Evolutionary conservation across 257 asterid species (phyloP), one percentile per base, ranked within the genome.

Genomic region (Henckelia pumila): DNA sequence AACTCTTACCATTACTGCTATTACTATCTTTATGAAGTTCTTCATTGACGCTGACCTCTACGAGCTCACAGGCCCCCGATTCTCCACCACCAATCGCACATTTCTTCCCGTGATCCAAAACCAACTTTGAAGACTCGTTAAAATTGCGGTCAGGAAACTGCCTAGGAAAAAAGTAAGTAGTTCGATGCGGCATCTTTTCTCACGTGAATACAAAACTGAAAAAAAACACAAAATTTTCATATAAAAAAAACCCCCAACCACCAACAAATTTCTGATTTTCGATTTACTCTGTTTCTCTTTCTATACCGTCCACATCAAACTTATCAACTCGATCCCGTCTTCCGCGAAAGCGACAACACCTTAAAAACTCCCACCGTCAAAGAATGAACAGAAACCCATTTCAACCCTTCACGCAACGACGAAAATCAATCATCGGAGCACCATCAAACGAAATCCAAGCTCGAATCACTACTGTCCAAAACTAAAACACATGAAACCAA

Each of bases 101-200:
- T 67, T 84, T 84, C 78, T 82, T 86, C 95, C 83, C 97, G 94
- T 89, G 95, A 88, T 80, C 85, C 9, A n/a, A 69, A 16, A 67
- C 77, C 76, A 75, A 83, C 80, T 81, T 82, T 1, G 85, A 75
- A 65, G 87, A 72, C 14, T 78, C 67, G 59, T 35, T 82, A 75
- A 77, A 77, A 26, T 65, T 79, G 66, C 78, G 85, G 81, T 88
- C 96, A 50, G 95, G 91, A 81, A 88, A 88, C 68, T 93, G 92
- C 84, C 97, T 71, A 0, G 97, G 95, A 35, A 93, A 93, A 59
- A 93, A 72, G 85, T 93, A 93, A 23, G 97, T 86, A 1, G 98
- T 82, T 70, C 95, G 81, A 77, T 93, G 98, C 76, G 98, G 98
- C 98, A 93, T 93, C 83, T 67, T 77, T 78, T 61, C 75, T 69